A percentile compares a stretch with the other conserved stretches of the same genome.
phyloP scores from a whole-genome alignment of 345 rosid species.

The Murraya koenigii region DNA sequence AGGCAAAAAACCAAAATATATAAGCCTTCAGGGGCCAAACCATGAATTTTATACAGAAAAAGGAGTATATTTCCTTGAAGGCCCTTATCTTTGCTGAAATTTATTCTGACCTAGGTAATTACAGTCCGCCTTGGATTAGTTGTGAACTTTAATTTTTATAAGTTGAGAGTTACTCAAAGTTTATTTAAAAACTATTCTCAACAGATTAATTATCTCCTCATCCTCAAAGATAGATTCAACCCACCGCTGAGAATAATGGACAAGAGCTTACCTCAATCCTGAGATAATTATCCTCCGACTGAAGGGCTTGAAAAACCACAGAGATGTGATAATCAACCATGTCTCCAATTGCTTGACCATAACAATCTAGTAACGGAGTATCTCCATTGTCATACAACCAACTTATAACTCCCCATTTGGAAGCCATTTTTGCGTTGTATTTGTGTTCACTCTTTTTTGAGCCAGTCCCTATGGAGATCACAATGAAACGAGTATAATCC shows the following conservation, averaged over 20 bases:
- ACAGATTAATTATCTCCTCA: no score
- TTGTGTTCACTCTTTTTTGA: slow-evolving; percentile 29
- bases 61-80: no score
- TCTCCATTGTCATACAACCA: slow-evolving; percentile 55
- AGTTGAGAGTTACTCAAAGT: no score
- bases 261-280: slow-evolving; percentile 53
- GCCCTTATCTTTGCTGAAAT: no score
- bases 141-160: no score
- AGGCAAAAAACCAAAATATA: no score
- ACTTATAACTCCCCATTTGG: slow-evolving; percentile 62
- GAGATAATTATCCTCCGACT: slow-evolving; percentile 56
- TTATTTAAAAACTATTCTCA: no score
- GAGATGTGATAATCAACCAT: slow-evolving; percentile 59
- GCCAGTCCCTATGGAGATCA: slow-evolving; percentile 74
- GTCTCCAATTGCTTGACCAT: slow-evolving; percentile 41
- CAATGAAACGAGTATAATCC: slow-evolving; percentile 49
- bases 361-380: slow-evolving; percentile 54
- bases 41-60: no score
- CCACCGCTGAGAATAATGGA: background rate
- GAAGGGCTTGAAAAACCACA: slow-evolving; percentile 53
- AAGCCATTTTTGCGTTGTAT: slow-evolving; percentile 40
- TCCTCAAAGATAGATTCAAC: no score
- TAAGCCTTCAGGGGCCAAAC: no score
- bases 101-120: no score
- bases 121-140: no score